Evolutionary conservation across 176 grass and related monocot species (phyloP).

Genomic region (Eragrostis curvula): DNA sequence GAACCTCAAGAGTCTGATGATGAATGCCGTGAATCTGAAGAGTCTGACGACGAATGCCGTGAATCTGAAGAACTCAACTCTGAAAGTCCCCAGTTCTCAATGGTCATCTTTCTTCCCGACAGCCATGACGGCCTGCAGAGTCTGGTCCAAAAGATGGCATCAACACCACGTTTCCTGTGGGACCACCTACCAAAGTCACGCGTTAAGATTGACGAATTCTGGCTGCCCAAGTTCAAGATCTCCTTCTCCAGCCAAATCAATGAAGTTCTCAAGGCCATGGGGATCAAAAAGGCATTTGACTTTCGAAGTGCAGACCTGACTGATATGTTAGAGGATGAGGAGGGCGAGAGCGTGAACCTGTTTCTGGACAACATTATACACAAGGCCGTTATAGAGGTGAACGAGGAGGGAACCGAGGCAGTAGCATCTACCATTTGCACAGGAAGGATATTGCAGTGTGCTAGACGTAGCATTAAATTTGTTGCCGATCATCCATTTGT

Average conservation of each 20-base stretch:
- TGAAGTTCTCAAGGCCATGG: conserved; percentile 1
- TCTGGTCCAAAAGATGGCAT: neutral
- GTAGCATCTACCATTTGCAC: conserved; percentile 1
- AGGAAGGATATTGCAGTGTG: rapidly evolving
- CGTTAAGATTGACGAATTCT: neutral
- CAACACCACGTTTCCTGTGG: neutral
- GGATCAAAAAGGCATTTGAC: neutral
- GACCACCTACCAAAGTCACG: neutral
- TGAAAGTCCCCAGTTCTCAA: neutral
- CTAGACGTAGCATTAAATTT: neutral
- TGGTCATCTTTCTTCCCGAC: conserved; percentile 24
- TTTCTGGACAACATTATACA: neutral
- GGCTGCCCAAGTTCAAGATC: conserved; percentile 44
- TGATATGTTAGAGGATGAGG: neutral
- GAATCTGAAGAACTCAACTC: no score
- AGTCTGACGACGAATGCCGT: no score
- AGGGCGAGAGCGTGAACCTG: neutral
- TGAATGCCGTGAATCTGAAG: no score
- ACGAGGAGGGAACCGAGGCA: conserved; percentile 45
- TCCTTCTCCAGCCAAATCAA: conserved; percentile 10
- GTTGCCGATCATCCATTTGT: conserved; percentile 10
- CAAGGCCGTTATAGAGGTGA: conserved; percentile 27
- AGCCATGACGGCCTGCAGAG: conserved; percentile 4
- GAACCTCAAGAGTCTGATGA: no score
- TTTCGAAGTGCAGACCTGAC: neutral